phyloP scores from a whole-genome alignment of 1,284 basidiomycete genomes.

The Austropuccinia psidii region DNA sequence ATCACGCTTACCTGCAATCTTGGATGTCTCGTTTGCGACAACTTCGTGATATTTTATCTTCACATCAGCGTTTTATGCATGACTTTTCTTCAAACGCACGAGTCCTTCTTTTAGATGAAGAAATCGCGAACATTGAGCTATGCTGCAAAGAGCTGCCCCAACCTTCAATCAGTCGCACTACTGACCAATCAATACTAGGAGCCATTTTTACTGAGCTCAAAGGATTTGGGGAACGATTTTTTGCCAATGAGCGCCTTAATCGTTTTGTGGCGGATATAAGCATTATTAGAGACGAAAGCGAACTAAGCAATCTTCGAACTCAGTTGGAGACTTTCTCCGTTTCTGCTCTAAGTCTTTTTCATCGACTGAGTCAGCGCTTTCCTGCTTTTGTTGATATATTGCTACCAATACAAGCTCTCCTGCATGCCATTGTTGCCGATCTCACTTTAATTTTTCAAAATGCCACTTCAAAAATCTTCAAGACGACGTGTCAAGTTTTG shows the following conservation, averaged over 20 bases:
- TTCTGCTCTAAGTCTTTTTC: slow-evolving; percentile 23
- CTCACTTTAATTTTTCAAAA: slow-evolving; percentile 11
- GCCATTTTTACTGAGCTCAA: slow-evolving; percentile 32
- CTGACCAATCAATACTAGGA: slow-evolving; percentile 1
- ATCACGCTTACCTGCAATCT: slow-evolving; percentile 29
- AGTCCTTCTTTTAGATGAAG: neutral
- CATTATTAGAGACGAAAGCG: neutral
- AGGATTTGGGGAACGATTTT: slow-evolving; percentile 25
- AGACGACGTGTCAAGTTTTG: neutral
- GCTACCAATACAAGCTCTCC: slow-evolving; percentile 20
- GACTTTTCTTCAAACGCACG: slow-evolving; percentile 1
- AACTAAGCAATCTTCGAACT: slow-evolving; percentile 1
- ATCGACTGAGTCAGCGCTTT: slow-evolving; percentile 26
- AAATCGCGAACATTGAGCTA: neutral
- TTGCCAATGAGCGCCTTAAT: slow-evolving; percentile 9
- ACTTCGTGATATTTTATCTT: slow-evolving; percentile 1
- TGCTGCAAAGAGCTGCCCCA: slow-evolving; percentile 13
- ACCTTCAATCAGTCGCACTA: slow-evolving; percentile 16
- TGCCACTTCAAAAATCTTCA: neutral
- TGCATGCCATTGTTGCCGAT: slow-evolving; percentile 14
- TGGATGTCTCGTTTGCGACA: slow-evolving; percentile 2
- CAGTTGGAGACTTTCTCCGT: slow-evolving; percentile 26
- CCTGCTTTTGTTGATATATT: slow-evolving; percentile 22
- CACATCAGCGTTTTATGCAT: neutral
- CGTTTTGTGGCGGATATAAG: neutral